phyloP scores from a whole-genome alignment of 2,329 filamentous ascomycete species.

The Neonectria punicea region DNA sequence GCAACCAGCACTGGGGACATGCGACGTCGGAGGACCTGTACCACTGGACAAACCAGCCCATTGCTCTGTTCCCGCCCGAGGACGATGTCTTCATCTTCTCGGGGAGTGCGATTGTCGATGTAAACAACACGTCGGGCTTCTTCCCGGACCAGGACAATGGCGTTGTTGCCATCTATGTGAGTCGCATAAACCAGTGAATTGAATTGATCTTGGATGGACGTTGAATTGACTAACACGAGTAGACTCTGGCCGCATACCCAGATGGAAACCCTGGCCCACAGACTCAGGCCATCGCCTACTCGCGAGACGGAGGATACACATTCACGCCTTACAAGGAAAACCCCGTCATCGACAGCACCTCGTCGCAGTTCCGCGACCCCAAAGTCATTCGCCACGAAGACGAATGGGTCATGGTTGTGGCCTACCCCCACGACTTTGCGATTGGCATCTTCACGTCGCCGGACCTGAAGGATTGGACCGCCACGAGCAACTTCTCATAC shows the following conservation, averaged over 20 bases:
- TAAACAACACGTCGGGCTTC: conserved; percentile 73
- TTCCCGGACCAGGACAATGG: conserved; percentile 69
- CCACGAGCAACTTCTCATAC: conserved; percentile 63
- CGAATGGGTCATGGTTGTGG: conserved; percentile 67
- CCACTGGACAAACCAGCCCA: conserved; percentile 72
- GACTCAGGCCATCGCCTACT: conserved; percentile 71
- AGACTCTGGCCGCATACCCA: conserved; percentile 37
- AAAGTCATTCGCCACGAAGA: conserved; percentile 69
- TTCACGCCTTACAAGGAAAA: conserved; percentile 70
- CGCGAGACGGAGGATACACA: conserved; percentile 68
- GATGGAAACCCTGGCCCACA: conserved; percentile 45
- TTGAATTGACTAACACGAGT: background rate
- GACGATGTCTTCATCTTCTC: conserved; percentile 59
- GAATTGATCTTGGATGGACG: background rate
- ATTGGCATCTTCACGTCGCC: conserved; percentile 71
- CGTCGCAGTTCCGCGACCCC: conserved; percentile 71
- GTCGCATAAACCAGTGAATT: conserved; percentile 20
- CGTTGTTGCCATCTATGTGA: conserved; percentile 63
- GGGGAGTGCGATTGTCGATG: conserved; percentile 68
- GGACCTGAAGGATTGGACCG: conserved; percentile 67
- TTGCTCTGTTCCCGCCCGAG: conserved; percentile 65
- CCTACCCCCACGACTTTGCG: conserved; percentile 62
- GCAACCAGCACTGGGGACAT: conserved; percentile 75
- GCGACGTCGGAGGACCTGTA: conserved; percentile 71
- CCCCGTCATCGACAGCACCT: conserved; percentile 66